A percentile compares a stretch with the other conserved stretches of the same genome.
Evolutionary conservation across 495 filamentous ascomycete species (phyloP).

Genomic region (Ramalina peruviana): DNA sequence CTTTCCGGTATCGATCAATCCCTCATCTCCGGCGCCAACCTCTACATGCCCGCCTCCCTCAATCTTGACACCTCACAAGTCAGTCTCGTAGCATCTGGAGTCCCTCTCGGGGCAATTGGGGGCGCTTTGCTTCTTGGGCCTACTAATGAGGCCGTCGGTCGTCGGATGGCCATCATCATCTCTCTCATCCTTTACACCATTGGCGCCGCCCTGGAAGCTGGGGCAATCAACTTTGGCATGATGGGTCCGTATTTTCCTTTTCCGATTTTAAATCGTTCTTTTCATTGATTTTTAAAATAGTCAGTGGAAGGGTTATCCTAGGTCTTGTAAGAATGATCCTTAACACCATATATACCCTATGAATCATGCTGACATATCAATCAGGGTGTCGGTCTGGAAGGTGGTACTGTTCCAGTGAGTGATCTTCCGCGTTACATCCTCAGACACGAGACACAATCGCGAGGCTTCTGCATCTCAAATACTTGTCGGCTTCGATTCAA

Average conservation of each 20-base stretch:
- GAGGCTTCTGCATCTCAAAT: too few species aligned
- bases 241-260: slow-evolving; percentile 16
- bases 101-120: slow-evolving; percentile 46
- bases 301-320: too few species aligned
- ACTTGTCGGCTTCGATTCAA: too few species aligned
- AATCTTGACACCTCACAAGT: slow-evolving; percentile 29
- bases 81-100: slow-evolving; percentile 43
- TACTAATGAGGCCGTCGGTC: slow-evolving; percentile 41
- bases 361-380: too few species aligned
- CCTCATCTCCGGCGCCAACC: slow-evolving; percentile 44
- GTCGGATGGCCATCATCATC: slow-evolving; percentile 44
- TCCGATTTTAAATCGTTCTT: too few species aligned
- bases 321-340: too few species aligned
- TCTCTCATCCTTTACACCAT: slow-evolving; percentile 44
- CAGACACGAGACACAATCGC: background rate
- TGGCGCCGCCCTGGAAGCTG: slow-evolving; percentile 44
- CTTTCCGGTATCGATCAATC: slow-evolving; percentile 50
- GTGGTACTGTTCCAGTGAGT: slow-evolving; percentile 46
- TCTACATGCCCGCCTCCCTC: slow-evolving; percentile 37
- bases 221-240: slow-evolving; percentile 45
- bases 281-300: too few species aligned
- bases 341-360: too few species aligned
- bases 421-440: slow-evolving; percentile 25
- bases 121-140: slow-evolving; percentile 45
- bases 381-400: slow-evolving; percentile 38